Evolutionary conservation across 208 protist genomes (phyloP), one percentile per base, ranked within the genome.

Genomic region (Trypanosomatidae sp.): DNA sequence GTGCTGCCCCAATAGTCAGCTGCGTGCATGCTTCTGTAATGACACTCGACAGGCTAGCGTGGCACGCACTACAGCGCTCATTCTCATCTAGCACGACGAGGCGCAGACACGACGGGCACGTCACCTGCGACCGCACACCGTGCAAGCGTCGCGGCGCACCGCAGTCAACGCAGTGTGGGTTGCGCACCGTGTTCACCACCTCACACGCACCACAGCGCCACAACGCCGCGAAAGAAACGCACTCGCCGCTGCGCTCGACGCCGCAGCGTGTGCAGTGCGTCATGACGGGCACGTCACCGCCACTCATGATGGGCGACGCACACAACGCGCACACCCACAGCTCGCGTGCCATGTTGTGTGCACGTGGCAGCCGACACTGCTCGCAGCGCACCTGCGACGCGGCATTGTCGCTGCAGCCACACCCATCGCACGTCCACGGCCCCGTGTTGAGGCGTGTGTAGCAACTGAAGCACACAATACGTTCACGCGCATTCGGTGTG

Each of bases 241-340:
- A 55, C 5, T 56, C 38, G 2, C 22, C 25, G 7, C 48, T 45
- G 6, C 78, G 56, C 22, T 53, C 45, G 2, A 61, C 28, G 20
- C 33, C 38, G 51, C 83, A 92, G 21, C 52, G 59, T 6, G 78
- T 70, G 47, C 83, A 92, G 19, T 69, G 53, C 8, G 16, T 51
- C 4, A 58, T 44, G 10, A 72, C 65, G 1, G 62, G 66, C 10
- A 81, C 24, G n/a, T 66, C 71, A 5, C 71, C 72, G 8, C 78
- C 78, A 2, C 73, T 79, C 27, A 59, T 56, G 10, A 88, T 71
- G 2, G 57, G 39, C 2, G 66, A 75, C 20, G 61, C 58, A 54
- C 83, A 92, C n/a, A 92, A 40, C 27, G 74, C 69, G 50, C 83
- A 92, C 22, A 88, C 40, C 83, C 83, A 92, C 48, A 62, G 68